A percentile compares a stretch with the other conserved stretches of the same genome.
Conservation (phyloP, 345 rosid genomes). For the Brassica rapa region DNA sequence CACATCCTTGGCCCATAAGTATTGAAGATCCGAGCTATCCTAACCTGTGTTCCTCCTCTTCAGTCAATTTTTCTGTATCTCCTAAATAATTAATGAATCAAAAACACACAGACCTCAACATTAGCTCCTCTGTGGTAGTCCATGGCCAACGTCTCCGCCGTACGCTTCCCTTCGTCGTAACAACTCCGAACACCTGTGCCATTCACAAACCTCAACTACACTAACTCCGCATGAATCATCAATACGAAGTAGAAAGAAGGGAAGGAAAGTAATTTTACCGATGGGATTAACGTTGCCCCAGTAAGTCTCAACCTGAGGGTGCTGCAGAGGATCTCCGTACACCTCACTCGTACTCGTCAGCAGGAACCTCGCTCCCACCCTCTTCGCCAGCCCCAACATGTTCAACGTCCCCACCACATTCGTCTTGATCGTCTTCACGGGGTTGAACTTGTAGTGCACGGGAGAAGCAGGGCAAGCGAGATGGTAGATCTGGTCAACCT, state of each 20-base stretch:
- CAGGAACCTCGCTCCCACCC: conserved; percentile 89
- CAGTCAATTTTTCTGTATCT: neutral
- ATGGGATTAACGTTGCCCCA: conserved; percentile 99
- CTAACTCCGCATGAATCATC: neutral
- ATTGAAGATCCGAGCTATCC: conserved; percentile 94
- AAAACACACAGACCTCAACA: conserved; percentile 62
- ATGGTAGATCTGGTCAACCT: conserved; percentile 99
- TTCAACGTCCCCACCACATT: conserved; percentile 95
- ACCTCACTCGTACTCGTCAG: conserved; percentile 98
- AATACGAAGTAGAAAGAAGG: neutral
- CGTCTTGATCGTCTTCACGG: conserved; percentile 97
- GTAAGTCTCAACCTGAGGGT: conserved; percentile 98
- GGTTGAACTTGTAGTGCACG: conserved; percentile 95
- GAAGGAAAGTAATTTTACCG: conserved; percentile 40
- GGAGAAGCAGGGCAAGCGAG: conserved; percentile 99
- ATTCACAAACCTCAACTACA: too few relatives aligned
- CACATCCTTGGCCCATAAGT: conserved; percentile 99
- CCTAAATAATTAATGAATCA: neutral
- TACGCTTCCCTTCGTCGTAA: conserved; percentile 97
- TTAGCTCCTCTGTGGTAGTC: conserved; percentile 94
- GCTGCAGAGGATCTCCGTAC: conserved; percentile 98
- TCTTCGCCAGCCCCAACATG: conserved; percentile 93
- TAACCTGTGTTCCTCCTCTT: conserved; percentile 71
- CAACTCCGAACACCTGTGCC: conserved; percentile 95
- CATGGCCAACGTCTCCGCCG: conserved; percentile 97